These are phyloP conservation scores for Ophidiomyces ophidiicola DNA, from an alignment of 2,329 filamentous ascomycete species.

Conservation along the genomic window DNA sequence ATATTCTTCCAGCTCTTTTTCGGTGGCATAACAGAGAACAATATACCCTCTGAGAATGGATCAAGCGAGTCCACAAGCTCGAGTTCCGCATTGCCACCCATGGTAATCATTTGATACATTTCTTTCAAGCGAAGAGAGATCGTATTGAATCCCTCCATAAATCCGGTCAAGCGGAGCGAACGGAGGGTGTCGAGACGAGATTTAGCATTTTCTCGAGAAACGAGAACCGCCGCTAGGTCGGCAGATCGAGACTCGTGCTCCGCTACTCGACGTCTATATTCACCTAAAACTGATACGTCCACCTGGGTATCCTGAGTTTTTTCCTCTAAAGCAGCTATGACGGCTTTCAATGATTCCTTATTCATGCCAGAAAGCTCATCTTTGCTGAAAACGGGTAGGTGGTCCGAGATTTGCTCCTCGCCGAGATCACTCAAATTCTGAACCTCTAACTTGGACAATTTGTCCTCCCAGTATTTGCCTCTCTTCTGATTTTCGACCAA, in stretches of 20 bases:
- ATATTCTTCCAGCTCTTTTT: constrained; percentile 99
- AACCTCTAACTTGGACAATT: constrained; percentile 68
- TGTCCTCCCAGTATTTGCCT: constrained; percentile 76
- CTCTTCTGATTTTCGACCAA: constrained; percentile 76
- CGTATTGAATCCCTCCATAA: constrained; percentile 93
- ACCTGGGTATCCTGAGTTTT: constrained; percentile 76
- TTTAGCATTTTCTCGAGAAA: constrained; percentile 73
- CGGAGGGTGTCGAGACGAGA: constrained; percentile 85
- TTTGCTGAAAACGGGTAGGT: constrained; percentile 64
- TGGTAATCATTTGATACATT: constrained; percentile 99
- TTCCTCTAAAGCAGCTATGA: constrained; percentile 56
- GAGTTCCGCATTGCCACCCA: constrained; percentile 95
- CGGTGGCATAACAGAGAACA: constrained; percentile 97
- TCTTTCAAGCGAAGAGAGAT: constrained; percentile 94
- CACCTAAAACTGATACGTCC: constrained; percentile 75
- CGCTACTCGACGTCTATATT: constrained; percentile 75
- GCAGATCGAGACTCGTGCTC: constrained; percentile 71
- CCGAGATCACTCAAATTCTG: constrained; percentile 67
- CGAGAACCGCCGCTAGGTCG: constrained; percentile 68
- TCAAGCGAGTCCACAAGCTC: constrained; percentile 94
- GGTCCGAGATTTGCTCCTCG: constrained; percentile 37
- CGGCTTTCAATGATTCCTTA: constrained; percentile 49
- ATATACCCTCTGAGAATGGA: constrained; percentile 89
- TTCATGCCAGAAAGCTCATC: constrained; percentile 54
- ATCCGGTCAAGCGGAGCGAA: constrained; percentile 78